Evolutionary conservation across 1,284 basidiomycete genomes (phyloP).

Genomic region (Farysia itapuensis): DNA sequence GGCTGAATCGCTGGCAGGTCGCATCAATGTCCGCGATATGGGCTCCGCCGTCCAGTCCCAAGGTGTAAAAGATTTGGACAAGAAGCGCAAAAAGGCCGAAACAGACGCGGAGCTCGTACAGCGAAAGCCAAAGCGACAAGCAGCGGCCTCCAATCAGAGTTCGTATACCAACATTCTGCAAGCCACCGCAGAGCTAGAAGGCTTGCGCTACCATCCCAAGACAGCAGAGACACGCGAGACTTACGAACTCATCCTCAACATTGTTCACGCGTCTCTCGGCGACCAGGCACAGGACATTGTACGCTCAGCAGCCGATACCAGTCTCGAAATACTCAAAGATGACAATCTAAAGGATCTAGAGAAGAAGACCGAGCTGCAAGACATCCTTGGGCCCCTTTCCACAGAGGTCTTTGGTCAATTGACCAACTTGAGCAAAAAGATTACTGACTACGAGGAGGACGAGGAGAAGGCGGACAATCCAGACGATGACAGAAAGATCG

Average conservation of each 20-base stretch:
- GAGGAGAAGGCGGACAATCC: conserved; percentile 59
- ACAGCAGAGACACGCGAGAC: conserved; percentile 92
- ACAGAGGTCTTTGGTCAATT: conserved; percentile 83
- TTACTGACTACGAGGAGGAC: conserved; percentile 86
- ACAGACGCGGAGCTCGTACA: conserved; percentile 39
- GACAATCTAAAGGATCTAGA: conserved; percentile 93
- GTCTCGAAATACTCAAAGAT: conserved; percentile 86
- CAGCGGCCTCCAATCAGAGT: conserved; percentile 63
- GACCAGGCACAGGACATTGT: conserved; percentile 96
- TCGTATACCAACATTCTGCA: conserved; percentile 61
- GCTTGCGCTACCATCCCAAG: conserved; percentile 84
- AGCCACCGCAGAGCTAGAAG: conserved; percentile 78
- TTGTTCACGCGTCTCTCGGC: conserved; percentile 70
- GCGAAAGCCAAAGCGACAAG: conserved; percentile 23
- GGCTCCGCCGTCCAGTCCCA: conserved; percentile 83
- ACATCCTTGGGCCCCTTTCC: conserved; percentile 71
- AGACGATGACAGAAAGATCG: conserved; percentile 73
- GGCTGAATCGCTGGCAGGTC: conserved; percentile 85
- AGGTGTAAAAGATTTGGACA: conserved; percentile 86
- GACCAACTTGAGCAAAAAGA: conserved; percentile 85
- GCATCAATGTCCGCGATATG: conserved; percentile 89
- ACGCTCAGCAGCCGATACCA: conserved; percentile 86
- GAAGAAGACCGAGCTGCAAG: conserved; percentile 92
- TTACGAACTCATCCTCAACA: conserved; percentile 86
- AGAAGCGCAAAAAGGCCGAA: conserved; percentile 71